A percentile compares a stretch with the other conserved stretches of the same genome.
Conservation (phyloP, 805 yeast genomes). For the Candida tammaniensis region DNA sequence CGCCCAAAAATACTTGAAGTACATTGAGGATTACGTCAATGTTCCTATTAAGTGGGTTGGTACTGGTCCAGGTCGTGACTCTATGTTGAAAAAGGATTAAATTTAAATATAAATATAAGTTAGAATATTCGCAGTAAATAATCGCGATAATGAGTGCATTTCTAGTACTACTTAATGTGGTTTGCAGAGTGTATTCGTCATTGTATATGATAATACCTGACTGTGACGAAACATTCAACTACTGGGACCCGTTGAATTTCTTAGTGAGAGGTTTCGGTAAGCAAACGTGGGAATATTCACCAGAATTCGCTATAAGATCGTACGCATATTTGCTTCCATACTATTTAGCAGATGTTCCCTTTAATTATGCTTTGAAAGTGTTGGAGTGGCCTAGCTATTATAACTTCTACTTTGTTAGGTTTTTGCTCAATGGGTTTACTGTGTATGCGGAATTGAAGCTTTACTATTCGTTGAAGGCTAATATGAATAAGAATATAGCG, state of each 20-base stretch:
- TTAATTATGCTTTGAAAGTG: conserved; percentile 12
- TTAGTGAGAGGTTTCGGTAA: conserved; percentile 80
- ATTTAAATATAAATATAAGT: not conserved
- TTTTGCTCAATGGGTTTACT: conserved; percentile 35
- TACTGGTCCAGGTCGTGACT: conserved; percentile 95
- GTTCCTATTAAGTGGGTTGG: conserved; percentile 97
- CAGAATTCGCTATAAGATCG: conserved; percentile 81
- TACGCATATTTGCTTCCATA: conserved; percentile 71
- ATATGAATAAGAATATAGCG: conserved; percentile 41
- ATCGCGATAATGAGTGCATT: not conserved
- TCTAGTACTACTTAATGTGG: conserved; percentile 8
- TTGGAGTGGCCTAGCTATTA: conserved; percentile 20
- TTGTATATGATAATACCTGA: conserved; percentile 73
- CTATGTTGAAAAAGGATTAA: conserved; percentile 67
- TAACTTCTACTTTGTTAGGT: conserved; percentile 55
- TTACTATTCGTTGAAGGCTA: conserved; percentile 35
- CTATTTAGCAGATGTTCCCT: conserved; percentile 25
- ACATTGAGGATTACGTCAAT: conserved; percentile 77
- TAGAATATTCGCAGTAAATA: not conserved
- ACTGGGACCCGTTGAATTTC: conserved; percentile 90
- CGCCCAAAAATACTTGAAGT: conserved; percentile 80
- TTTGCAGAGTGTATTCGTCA: conserved; percentile 35
- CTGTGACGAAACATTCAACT: conserved; percentile 90
- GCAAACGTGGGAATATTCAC: conserved; percentile 96
- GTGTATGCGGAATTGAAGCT: conserved; percentile 53